phyloP scores from a whole-genome alignment of 768 basidiomycete species.

The Lentinula raphanica region DNA sequence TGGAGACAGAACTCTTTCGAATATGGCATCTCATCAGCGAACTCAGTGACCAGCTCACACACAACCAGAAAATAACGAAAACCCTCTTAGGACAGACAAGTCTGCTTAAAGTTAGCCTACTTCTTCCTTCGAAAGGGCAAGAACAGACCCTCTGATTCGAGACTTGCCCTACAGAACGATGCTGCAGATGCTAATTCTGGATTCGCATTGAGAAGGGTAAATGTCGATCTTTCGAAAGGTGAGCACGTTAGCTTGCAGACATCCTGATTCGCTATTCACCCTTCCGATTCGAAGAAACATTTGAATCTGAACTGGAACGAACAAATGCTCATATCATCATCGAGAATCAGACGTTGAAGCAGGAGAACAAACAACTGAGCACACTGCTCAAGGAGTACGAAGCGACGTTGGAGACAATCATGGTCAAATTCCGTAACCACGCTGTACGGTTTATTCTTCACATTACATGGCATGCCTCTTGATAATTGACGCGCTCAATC shows the following conservation, averaged over 20 bases:
- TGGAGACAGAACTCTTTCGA: conserved; percentile 68
- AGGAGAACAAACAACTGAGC: conserved; percentile 94
- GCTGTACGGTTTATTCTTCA: conserved; percentile 53
- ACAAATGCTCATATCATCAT: conserved; percentile 85
- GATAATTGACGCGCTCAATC: conserved; percentile 10
- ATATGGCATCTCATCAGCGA: conserved; percentile 80
- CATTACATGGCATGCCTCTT: neutral
- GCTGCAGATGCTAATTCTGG: conserved; percentile 68
- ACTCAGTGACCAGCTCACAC: conserved; percentile 75
- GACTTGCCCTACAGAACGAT: conserved; percentile 51
- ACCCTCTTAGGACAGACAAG: conserved; percentile 65
- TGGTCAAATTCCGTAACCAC: conserved; percentile 92
- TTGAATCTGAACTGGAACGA: conserved; percentile 89
- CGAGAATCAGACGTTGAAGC: conserved; percentile 87
- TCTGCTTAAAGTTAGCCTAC: conserved; percentile 60
- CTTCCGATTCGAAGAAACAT: conserved; percentile 66
- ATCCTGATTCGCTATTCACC: conserved; percentile 11
- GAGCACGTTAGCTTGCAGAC: conserved; percentile 38
- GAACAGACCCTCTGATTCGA: neutral
- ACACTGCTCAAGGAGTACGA: conserved; percentile 91
- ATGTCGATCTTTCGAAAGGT: conserved; percentile 86
- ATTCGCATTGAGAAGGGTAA: conserved; percentile 77
- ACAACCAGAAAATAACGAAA: conserved; percentile 72
- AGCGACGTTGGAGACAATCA: conserved; percentile 89
- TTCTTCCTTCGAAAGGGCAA: neutral